phyloP scores from a whole-genome alignment of 306 rosid species.

The Cotoneaster glaucophyllus region DNA sequence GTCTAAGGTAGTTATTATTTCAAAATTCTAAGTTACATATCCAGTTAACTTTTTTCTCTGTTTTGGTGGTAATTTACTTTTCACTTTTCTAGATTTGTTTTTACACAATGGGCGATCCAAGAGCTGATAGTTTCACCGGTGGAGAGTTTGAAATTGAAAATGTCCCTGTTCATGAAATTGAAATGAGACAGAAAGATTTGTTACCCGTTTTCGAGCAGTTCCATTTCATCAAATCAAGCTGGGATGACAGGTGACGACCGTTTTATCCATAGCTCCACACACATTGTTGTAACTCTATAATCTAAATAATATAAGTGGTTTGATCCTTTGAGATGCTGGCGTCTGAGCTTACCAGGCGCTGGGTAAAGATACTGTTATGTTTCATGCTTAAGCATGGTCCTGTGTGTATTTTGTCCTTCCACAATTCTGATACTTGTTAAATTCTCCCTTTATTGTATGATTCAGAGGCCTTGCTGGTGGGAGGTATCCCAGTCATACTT shows the following conservation, averaged over 20 bases:
- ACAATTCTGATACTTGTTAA: slow-evolving; percentile 3
- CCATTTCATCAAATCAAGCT: slow-evolving; percentile 53
- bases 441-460: slow-evolving; percentile 27
- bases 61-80: slow-evolving; percentile 10
- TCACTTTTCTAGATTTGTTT: slow-evolving; percentile 49
- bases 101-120: slow-evolving; percentile 39
- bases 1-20: slow-evolving; percentile 53
- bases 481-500: slow-evolving; percentile 30
- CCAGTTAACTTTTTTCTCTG: neutral
- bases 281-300: neutral
- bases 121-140: slow-evolving; percentile 23
- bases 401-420: neutral
- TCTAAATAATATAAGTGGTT: neutral
- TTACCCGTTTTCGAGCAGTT: slow-evolving; percentile 79
- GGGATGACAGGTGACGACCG: slow-evolving; percentile 61
- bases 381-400: neutral
- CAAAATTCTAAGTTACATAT: slow-evolving; percentile 7
- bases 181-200: slow-evolving; percentile 62
- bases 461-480: slow-evolving; percentile 50
- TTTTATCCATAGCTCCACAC: slow-evolving; percentile 9
- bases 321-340: neutral
- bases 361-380: neutral
- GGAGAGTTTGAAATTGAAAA: slow-evolving; percentile 83
- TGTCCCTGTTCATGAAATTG: slow-evolving; percentile 63
- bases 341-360: neutral